Evolutionary conservation across 2,329 filamentous ascomycete genomes (phyloP).

Genomic region (Phialophora verrucosa): DNA sequence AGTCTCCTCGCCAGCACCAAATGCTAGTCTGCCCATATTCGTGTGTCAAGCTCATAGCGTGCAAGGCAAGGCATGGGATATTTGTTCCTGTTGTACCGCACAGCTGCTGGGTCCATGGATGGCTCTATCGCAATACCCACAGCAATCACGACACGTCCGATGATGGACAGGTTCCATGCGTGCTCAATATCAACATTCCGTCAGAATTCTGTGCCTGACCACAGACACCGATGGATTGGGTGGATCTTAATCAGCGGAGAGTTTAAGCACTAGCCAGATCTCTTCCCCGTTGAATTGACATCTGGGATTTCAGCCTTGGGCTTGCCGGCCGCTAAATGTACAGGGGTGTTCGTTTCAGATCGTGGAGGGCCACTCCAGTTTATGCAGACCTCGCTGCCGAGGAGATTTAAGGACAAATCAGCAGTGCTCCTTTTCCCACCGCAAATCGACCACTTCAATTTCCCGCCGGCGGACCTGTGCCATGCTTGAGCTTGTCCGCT

Average conservation of each 20-base stretch:
- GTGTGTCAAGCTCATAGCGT: not conserved
- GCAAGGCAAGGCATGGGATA: not conserved
- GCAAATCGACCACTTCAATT: slow-evolving; percentile 20
- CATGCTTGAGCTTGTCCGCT: slow-evolving; percentile 1
- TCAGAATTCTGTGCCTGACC: not conserved
- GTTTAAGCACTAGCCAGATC: slow-evolving; percentile 9
- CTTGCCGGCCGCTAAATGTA: slow-evolving; percentile 5
- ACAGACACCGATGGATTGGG: slow-evolving; percentile 10
- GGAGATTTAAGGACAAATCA: slow-evolving; percentile 28
- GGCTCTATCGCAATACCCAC: not conserved
- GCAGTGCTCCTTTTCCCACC: slow-evolving; percentile 5
- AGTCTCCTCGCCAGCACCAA: not conserved
- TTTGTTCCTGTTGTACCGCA: not conserved
- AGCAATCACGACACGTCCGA: not conserved
- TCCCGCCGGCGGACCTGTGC: slow-evolving; percentile 3
- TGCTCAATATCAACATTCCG: not conserved
- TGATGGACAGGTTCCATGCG: not conserved
- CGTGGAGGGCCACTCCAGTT: slow-evolving; percentile 1
- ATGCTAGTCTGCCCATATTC: not conserved
- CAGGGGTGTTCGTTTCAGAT: slow-evolving; percentile 24
- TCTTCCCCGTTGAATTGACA: not conserved
- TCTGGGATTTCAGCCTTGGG: slow-evolving; percentile 12
- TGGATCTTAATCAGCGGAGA: slow-evolving; percentile 11
- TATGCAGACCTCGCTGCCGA: not conserved
- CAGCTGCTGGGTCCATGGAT: not conserved